Evolutionary conservation across 2,329 filamentous ascomycete species (phyloP).

Genomic region (Ophiocordyceps australis): DNA sequence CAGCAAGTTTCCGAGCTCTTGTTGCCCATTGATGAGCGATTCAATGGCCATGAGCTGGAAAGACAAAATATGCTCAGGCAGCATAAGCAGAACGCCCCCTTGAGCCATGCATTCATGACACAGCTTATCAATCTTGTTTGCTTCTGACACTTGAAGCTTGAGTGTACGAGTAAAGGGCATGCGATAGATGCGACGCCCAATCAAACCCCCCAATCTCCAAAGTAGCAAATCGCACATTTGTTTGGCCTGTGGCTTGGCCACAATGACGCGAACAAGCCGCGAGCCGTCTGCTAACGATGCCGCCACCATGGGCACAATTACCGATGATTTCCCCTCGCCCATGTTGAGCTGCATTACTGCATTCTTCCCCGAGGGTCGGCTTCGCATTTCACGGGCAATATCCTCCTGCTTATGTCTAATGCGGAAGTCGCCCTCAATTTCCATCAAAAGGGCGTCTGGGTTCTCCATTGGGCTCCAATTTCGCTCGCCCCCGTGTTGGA

Average conservation of each 20-base stretch:
- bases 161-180: slow-evolving; percentile 13
- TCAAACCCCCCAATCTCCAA: slow-evolving; percentile 32
- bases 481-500: slow-evolving; percentile 27
- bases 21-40: slow-evolving; percentile 12
- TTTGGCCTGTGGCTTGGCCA: slow-evolving; percentile 33
- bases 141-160: slow-evolving; percentile 11
- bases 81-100: slow-evolving; percentile 35
- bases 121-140: slow-evolving; percentile 14
- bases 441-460: slow-evolving; percentile 43
- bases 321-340: slow-evolving; percentile 49
- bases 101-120: slow-evolving; percentile 22
- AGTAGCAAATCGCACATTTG: slow-evolving; percentile 41
- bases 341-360: slow-evolving; percentile 47
- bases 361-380: slow-evolving; percentile 18
- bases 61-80: slow-evolving; percentile 44
- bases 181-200: slow-evolving; percentile 8
- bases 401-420: slow-evolving; percentile 38
- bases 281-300: slow-evolving; percentile 27
- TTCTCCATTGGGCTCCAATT: slow-evolving; percentile 30
- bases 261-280: slow-evolving; percentile 34
- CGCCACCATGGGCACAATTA: slow-evolving; percentile 46
- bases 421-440: slow-evolving; percentile 40
- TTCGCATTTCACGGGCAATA: slow-evolving; percentile 36
- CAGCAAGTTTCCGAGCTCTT: slow-evolving; percentile 11
- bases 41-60: slow-evolving; percentile 42